Conservation (phyloP, 805 yeast genomes). For the Henningerozyma blattae region DNA sequence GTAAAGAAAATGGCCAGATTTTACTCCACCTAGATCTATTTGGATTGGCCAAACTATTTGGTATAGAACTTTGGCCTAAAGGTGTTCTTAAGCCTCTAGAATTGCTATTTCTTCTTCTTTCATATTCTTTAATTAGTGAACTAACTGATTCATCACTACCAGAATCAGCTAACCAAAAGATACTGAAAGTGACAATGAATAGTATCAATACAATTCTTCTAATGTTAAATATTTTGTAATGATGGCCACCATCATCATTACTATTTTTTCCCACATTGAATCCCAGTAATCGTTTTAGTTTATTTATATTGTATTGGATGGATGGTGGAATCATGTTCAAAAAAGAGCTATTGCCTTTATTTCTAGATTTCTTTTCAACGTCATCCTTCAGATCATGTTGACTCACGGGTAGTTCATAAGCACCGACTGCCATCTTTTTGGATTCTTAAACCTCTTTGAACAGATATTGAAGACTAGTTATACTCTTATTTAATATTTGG, state of each 20-base stretch:
- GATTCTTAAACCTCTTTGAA: too few relatives aligned
- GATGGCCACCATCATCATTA: too few relatives aligned
- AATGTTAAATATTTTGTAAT: slow-evolving; percentile 3
- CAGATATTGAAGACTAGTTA: too few relatives aligned
- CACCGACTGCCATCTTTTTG: too few relatives aligned
- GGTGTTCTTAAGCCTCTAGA: neutral
- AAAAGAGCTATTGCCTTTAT: neutral
- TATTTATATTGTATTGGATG: neutral
- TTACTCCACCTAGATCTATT: neutral
- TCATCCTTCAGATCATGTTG: slow-evolving; percentile 1
- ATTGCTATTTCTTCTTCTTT: neutral
- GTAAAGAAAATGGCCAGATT: slow-evolving; percentile 5
- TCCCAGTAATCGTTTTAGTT: neutral
- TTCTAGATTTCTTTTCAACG: slow-evolving; percentile 1
- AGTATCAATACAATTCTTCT: slow-evolving; percentile 4
- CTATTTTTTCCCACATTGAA: too few relatives aligned
- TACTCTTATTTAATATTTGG: too few relatives aligned
- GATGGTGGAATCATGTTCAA: neutral
- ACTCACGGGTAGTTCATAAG: slow-evolving; percentile 1
- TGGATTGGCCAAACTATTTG: neutral
- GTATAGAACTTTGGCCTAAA: neutral
- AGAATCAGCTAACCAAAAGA: slow-evolving; percentile 12
- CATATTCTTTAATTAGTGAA: neutral
- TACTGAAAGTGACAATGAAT: slow-evolving; percentile 7
- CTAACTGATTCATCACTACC: neutral